Percentiles rank a stretch among this genome's conserved stretches.
Conservation (phyloP, 768 basidiomycete species). For the Pleurotus sapidus region DNA sequence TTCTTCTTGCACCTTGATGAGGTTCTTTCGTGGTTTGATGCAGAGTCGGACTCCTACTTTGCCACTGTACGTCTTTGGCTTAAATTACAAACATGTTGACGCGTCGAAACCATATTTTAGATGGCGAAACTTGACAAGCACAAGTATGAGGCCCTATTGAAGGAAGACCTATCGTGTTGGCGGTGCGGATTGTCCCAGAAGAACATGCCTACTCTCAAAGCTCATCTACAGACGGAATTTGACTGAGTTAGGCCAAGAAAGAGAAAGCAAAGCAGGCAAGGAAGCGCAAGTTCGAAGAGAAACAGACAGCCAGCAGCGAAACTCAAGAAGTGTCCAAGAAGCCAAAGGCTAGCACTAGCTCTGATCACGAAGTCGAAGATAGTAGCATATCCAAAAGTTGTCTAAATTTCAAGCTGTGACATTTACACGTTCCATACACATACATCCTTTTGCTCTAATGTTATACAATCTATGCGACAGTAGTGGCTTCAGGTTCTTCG, state of each 20-base stretch:
- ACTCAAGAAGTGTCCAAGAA: conserved; percentile 11
- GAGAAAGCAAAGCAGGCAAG: conserved; percentile 38
- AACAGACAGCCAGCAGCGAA: conserved; percentile 7
- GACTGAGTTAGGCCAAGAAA: conserved; percentile 40
- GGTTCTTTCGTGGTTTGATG: conserved; percentile 81
- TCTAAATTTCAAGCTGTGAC: background rate
- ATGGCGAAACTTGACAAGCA: conserved; percentile 48
- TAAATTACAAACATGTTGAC: too few relatives aligned
- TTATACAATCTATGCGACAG: background rate
- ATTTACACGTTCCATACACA: background rate
- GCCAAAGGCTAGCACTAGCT: background rate
- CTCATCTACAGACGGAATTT: conserved; percentile 76
- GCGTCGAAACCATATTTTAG: conserved; percentile 28
- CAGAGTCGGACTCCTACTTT: conserved; percentile 49
- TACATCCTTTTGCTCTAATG: background rate
- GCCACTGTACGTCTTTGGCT: conserved; percentile 35
- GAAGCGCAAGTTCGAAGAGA: conserved; percentile 37
- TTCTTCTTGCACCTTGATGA: conserved; percentile 81
- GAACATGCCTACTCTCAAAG: conserved; percentile 74
- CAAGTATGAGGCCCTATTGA: conserved; percentile 64
- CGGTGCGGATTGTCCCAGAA: conserved; percentile 59
- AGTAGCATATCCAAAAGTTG: background rate
- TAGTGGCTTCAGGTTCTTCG: background rate
- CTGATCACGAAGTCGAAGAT: too few relatives aligned
- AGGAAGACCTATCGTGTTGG: conserved; percentile 68